These are phyloP conservation scores for Aegle marmelos DNA, from an alignment of 345 rosid genomes.

Conservation along the genomic window DNA sequence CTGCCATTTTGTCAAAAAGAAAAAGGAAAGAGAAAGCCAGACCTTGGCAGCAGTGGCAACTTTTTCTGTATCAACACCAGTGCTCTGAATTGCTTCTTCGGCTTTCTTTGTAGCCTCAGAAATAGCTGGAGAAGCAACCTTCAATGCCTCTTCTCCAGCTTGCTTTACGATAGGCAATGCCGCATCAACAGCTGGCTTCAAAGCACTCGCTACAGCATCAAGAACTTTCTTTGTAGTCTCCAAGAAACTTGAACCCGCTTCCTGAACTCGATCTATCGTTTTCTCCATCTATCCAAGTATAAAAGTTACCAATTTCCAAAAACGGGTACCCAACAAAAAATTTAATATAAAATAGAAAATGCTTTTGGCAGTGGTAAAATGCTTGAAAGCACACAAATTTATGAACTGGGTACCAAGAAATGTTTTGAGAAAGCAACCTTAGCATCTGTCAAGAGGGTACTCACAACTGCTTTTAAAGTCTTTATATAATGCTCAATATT, in stretches of 20 bases:
- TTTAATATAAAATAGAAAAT: not conserved
- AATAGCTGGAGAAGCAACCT: slow-evolving; percentile 78
- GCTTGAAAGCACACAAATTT: not conserved
- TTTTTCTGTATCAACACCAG: slow-evolving; percentile 76
- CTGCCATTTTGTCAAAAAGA: not conserved
- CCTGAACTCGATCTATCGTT: slow-evolving; percentile 72
- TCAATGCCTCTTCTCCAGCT: slow-evolving; percentile 80
- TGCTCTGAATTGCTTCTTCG: slow-evolving; percentile 78
- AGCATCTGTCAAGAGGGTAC: not conserved
- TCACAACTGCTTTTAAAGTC: not conserved
- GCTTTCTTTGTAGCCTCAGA: slow-evolving; percentile 89
- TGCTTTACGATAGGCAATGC: slow-evolving; percentile 67
- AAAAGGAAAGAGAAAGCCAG: not conserved
- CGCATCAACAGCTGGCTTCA: slow-evolving; percentile 76
- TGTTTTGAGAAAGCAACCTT: not conserved
- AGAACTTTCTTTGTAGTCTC: slow-evolving; percentile 60
- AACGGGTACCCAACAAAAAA: not conserved
- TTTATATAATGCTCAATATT: not conserved
- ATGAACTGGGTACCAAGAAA: not conserved
- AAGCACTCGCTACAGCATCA: slow-evolving; percentile 53
- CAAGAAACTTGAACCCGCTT: slow-evolving; percentile 57
- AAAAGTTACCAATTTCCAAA: slow-evolving; percentile 9
- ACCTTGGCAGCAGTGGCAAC: slow-evolving; percentile 84
- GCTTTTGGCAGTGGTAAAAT: not conserved
- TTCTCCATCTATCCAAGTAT: slow-evolving; percentile 64